Base-by-base conservation (phyloP, 257 asterid genomes). In the Fraxinus pennsylvanica region DNA sequence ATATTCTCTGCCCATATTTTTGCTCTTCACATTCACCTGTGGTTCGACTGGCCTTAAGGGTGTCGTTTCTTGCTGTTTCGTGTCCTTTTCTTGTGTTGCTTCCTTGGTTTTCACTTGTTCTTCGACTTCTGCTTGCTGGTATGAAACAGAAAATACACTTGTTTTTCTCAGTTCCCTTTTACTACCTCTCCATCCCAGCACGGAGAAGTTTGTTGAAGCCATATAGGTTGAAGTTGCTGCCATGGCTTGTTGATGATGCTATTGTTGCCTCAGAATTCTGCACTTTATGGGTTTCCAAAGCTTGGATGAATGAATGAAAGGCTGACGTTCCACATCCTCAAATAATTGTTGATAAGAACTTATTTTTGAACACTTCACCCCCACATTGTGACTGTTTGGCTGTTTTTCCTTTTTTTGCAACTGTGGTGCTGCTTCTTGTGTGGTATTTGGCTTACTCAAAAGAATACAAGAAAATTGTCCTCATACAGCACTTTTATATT, bases 21-120 rank as follows among this genome's bases (percentile, higher is more conserved):
- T 94, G 87, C 91, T 94, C 87, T 90, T 43, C 72, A 91, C 97
- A 47, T 92, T 89, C 59, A 68, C 0, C 71, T 92, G 97, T n/a
- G 71, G 73, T 79, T 91, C 96, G 9, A 78, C 92, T 19, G 98
- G 97, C 75, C 94, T 87, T 14, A 74, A 91, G n/a, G 32, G 81
- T 72, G 80, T 87, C 74, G 43, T 71, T 52, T 78, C 68, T 76
- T 71, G 35, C 67, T 80, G 83, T 29, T 82, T 45, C 68, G 81
- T 22, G 80, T 45, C 57, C 43, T 75, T 71, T 67, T 81, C 82
- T 75, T 41, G 71, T 17, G 5, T 54, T 65, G 76, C 74, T 30
- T 81, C 74, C 70, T 75, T 88, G 50, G 81, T n/a, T 74, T 68
- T 78, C 77, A 59, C 54, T 3, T 78, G 81, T 82, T 86, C 82